Evolutionary conservation across 2,329 filamentous ascomycete genomes (phyloP), one percentile per base, ranked within the genome.

Genomic region (Fusarium fracticaudum): DNA sequence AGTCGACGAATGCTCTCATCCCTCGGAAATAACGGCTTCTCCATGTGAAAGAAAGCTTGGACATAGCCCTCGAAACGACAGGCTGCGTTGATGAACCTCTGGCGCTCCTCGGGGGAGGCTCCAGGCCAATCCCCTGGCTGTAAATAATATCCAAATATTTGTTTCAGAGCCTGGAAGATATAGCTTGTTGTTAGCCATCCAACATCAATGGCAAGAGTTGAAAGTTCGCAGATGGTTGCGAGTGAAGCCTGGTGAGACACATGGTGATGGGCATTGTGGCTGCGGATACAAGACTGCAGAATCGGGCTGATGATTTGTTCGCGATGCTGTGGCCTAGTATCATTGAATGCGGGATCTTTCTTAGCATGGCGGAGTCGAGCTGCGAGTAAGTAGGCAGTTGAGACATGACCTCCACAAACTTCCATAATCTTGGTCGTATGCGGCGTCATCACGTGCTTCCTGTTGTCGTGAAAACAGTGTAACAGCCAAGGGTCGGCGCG

Each of bases 221-320:
- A 60, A 3, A 60, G 26, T 4, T 12, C 12, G 29, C 44, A 40
- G 2, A 51, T 48, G 18, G 44, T 24, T 6, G 24, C 11, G 1
- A 59, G 33, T 7, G 57, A 59, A 2, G 33, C 43, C 1, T 22
- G 18, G 9, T 24, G 29, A 8, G 24, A 50, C 2, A 60, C 9
- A 1, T 14, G 38, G 1, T n/a, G 24, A 29, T 29, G 11, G 5
- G 12, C 12, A 7, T n/a, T 17, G 9, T 9, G 11, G 8, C 33
- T 9, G 9, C 1, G 2, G 17, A 38, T 20, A 18, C 13, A 14
- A 15, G 43, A 37, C 8, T 1, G 1, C 3, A 48, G 10, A 6
- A 59, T 60, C 2, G 2, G 3, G 1, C 15, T 37, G 14, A 50
- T 0, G 9, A 31, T 31, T 6, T 1, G 6, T 45, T 60, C 57